Conservation (phyloP, 176 grass and related monocot species). For the Eragrostis curvula region DNA sequence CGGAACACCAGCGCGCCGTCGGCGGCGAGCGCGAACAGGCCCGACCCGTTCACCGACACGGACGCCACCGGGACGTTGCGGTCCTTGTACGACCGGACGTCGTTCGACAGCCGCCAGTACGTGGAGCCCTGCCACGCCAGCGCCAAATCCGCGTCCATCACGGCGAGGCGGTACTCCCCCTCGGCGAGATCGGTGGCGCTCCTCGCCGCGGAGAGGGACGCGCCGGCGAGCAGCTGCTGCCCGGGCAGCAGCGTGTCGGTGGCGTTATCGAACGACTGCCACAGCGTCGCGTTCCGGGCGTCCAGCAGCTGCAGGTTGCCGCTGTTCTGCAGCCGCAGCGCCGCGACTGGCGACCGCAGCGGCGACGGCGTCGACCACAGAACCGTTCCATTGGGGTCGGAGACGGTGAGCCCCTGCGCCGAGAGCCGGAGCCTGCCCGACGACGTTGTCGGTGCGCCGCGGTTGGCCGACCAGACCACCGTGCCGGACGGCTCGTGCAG, state of each 20-base stretch:
- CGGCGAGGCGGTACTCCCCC: slow-evolving; percentile 55
- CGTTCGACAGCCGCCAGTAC: slow-evolving; percentile 80
- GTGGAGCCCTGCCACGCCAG: slow-evolving; percentile 63
- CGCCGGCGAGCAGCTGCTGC: slow-evolving; percentile 54
- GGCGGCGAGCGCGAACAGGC: slow-evolving; percentile 48
- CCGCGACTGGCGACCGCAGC: slow-evolving; percentile 35
- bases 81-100: slow-evolving; percentile 59
- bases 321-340: slow-evolving; percentile 62
- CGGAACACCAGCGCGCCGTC: slow-evolving; percentile 48
- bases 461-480: slow-evolving; percentile 77
- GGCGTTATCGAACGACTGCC: slow-evolving; percentile 79
- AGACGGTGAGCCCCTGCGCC: slow-evolving; percentile 48
- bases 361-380: slow-evolving; percentile 66
- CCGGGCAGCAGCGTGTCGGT: slow-evolving; percentile 70
- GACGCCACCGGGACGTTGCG: slow-evolving; percentile 42
- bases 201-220: slow-evolving; percentile 46
- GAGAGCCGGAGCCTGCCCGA: slow-evolving; percentile 62
- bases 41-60: slow-evolving; percentile 69
- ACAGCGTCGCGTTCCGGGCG: slow-evolving; percentile 63
- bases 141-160: slow-evolving; percentile 35
- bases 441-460: slow-evolving; percentile 39
- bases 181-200: slow-evolving; percentile 28
- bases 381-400: slow-evolving; percentile 43
- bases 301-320: slow-evolving; percentile 81
- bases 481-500: slow-evolving; percentile 58